Base-by-base conservation (phyloP, 352 stramenopile genomes). In the Phytopythium montanum region DNA sequence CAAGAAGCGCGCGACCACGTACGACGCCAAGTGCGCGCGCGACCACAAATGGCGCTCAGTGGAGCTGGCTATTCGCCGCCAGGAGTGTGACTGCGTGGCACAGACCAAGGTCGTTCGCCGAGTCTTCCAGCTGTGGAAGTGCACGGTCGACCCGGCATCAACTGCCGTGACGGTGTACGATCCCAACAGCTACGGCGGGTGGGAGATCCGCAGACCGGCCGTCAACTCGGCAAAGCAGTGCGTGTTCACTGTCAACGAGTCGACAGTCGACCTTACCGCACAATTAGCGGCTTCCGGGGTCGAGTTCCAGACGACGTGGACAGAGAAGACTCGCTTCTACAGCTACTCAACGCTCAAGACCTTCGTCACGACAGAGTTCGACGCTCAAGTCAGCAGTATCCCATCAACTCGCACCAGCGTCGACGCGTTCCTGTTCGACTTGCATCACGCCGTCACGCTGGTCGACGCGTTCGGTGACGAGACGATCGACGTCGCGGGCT, bases 1-100 rank as follows among this genome's bases (percentile, higher is more conserved):
- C 12, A 65, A 86, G 19, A 91, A 94, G 45, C 73, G 69, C 1
- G 87, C 88, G 0, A 78, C 91, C 7, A 75, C 92, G 52, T 84
- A 86, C 45, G 74, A 97, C 50, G 38, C 85, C 18, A 65, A 70
- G 21, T 99, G 96, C 61, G 93, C 79, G 0, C 76, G 97, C 10
- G 96, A 99, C 64, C 84, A 98, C 67, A 98, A 98, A 67, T 98
- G 94, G 82, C 69, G 78, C n/a, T 87, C 92, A 23, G 76, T 98
- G 12, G 69, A 86, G 50, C 73, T 96, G 13, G 89, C 90, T 1
- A 82, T 98, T 50, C 72, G 88, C 42, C 82, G 93, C 5, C 72
- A 94, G 58, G 93, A 98, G 25, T 99, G 97, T 68, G 73, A 98
- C 66, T 99, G 97, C 61, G 60, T 87, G 10, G 65, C 62, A 9